Evolutionary conservation across 176 grass and related monocot species (phyloP).

Genomic region (Triticum timopheevii): DNA sequence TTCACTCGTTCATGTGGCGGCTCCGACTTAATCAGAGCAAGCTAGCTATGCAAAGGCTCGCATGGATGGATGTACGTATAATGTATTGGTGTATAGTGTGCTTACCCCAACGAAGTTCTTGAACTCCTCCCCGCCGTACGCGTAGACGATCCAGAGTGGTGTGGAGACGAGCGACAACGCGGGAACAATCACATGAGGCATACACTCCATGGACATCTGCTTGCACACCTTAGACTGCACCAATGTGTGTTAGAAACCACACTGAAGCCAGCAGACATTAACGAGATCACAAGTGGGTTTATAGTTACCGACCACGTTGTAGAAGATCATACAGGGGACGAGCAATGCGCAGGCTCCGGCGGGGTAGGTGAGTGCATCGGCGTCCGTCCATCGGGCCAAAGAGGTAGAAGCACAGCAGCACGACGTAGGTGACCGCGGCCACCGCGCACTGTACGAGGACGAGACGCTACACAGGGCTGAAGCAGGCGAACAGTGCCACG

Average conservation of each 20-base stretch:
- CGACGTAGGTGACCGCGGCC: too few relatives aligned
- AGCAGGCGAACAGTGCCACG: too few relatives aligned
- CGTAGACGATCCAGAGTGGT: background rate
- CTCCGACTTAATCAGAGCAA: background rate
- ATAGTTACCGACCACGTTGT: background rate
- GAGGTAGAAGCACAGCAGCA: too few relatives aligned
- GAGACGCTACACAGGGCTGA: too few relatives aligned
- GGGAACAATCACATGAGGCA: background rate
- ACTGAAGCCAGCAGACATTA: background rate
- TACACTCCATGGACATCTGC: background rate
- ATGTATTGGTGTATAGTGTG: too few relatives aligned
- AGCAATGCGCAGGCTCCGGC: background rate
- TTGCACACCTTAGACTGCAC: too few relatives aligned
- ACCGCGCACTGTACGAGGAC: too few relatives aligned
- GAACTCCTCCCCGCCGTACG: background rate
- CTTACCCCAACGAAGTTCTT: background rate
- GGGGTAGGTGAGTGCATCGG: background rate
- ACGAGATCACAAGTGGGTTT: too few relatives aligned
- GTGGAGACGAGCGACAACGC: background rate
- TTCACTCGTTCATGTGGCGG: background rate
- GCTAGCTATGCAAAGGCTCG: too few relatives aligned
- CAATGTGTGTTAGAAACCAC: background rate
- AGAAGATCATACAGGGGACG: background rate
- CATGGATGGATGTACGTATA: background rate
- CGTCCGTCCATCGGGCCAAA: too few relatives aligned